Evolutionary conservation across 208 protist genomes (phyloP), one percentile per base, ranked within the genome.

Genomic region (Endotrypanum monterogeii): DNA sequence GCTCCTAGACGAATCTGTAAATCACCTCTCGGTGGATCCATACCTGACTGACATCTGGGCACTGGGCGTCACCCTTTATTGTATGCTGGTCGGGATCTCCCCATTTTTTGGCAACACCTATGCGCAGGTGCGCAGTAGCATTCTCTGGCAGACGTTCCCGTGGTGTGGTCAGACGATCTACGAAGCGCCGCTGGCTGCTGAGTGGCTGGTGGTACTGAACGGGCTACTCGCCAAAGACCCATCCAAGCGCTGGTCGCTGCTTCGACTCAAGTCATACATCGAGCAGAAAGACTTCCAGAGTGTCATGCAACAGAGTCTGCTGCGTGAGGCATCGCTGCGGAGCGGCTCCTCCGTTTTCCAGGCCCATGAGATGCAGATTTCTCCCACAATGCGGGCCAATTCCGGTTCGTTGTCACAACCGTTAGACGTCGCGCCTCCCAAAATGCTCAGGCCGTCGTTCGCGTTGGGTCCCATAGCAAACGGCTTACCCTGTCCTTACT

Each of bases 41-140:
- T 89, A 82, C 66, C 68, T 77, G 16, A 89, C 89, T 16, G 92
- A 96, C 50, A 82, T 94, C 28, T 96, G 92, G 92, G 90, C 92
- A 0, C 79, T 96, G 12, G 92, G 92, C 39, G 81, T 94, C 50
- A 97, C 93, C 0, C 68, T 97, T 9, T 97, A 94, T 79, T 85
- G 85, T 63, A 88, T 96, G 78, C 78, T 97, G 5, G 67, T 91
- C 60, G 93, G 93, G 37, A 67, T 76, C 37, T 72, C 89, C 0
- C 93, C 93, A 30, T 97, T 95, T 63, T 67, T 67, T 6, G 92
- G 91, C 37, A 66, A 55, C 20, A 73, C 48, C 23, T 89, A 91
- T 65, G 16, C 71, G 4, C 81, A 91, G 46, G 75, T 94, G 65
- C 56, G 79, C 3, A 41, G 67, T 7, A 80, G 73, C 69, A 88